Conservation (phyloP, 441 rosid genomes). For the Euphorbia schlechtendalii region DNA sequence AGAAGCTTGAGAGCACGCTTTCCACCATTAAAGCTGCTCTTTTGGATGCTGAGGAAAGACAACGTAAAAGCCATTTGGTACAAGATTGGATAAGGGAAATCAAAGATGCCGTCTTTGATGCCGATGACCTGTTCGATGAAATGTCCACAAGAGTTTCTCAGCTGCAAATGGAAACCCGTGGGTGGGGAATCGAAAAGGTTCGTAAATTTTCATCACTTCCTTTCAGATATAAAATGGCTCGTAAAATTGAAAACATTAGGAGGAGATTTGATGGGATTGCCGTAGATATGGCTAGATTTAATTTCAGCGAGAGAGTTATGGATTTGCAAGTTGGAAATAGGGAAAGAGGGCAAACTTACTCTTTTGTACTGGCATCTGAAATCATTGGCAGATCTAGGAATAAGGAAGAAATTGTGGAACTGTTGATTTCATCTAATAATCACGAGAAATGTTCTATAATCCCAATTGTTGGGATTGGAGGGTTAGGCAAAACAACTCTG, state of each 20-base stretch:
- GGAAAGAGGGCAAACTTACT: slow-evolving; percentile 23
- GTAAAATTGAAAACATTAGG: slow-evolving; percentile 11
- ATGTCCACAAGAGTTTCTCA: slow-evolving; percentile 12
- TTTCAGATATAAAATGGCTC: slow-evolving; percentile 12
- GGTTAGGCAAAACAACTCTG: slow-evolving; percentile 36
- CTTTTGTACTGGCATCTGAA: slow-evolving; percentile 19
- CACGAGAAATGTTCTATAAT: slow-evolving; percentile 21
- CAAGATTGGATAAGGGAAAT: slow-evolving; percentile 21
- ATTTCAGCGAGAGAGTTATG: background rate
- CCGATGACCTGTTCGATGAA: slow-evolving; percentile 29
- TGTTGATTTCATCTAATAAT: slow-evolving; percentile 11
- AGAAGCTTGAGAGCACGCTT: slow-evolving; percentile 10
- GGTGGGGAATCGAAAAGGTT: slow-evolving; percentile 3
- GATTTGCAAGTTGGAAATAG: slow-evolving; percentile 1
- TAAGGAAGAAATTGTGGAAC: slow-evolving; percentile 18
- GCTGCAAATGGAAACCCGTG: background rate
- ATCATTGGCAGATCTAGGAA: slow-evolving; percentile 31
- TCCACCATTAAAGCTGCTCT: slow-evolving; percentile 23
- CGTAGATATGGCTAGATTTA: slow-evolving; percentile 5
- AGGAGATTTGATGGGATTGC: slow-evolving; percentile 16
- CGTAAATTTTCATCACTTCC: slow-evolving; percentile 6
- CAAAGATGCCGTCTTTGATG: slow-evolving; percentile 27
- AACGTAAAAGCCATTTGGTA: slow-evolving; percentile 1
- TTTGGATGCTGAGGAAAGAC: slow-evolving; percentile 25
- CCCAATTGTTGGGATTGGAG: slow-evolving; percentile 31